A percentile compares a stretch with the other conserved stretches of the same genome.
phyloP scores from a whole-genome alignment of 2,329 filamentous ascomycete species.

The Alternaria arborescens region DNA sequence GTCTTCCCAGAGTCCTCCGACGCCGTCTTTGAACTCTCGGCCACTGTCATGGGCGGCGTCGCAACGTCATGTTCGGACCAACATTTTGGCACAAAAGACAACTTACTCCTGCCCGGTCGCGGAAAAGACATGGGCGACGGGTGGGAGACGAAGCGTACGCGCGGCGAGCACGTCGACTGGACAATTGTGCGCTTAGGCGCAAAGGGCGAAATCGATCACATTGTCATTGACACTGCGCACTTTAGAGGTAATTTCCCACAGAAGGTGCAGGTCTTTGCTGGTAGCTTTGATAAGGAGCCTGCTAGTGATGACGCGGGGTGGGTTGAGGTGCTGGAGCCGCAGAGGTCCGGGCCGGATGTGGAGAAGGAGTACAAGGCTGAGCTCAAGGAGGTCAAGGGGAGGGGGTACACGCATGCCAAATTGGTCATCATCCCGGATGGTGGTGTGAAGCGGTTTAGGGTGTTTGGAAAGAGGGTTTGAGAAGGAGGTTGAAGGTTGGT shows the following conservation, averaged over 20 bases:
- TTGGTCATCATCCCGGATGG: constrained; percentile 93
- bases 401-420: constrained; percentile 81
- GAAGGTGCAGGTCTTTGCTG: constrained; percentile 72
- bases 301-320: constrained; percentile 67
- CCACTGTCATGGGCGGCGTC: constrained; percentile 79
- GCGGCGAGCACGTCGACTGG: constrained; percentile 81
- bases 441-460: constrained; percentile 85
- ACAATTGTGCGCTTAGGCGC: constrained; percentile 77
- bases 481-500: not conserved
- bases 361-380: constrained; percentile 70
- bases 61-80: constrained; percentile 81
- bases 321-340: constrained; percentile 71
- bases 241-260: constrained; percentile 87
- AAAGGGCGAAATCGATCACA: constrained; percentile 68
- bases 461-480: constrained; percentile 67
- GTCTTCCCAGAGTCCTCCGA: constrained; percentile 74
- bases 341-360: constrained; percentile 74
- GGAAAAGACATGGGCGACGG: constrained; percentile 88
- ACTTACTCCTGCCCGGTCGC: constrained; percentile 78
- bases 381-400: constrained; percentile 61
- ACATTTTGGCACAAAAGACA: constrained; percentile 84
- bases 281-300: constrained; percentile 66
- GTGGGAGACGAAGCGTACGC: constrained; percentile 82
- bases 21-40: constrained; percentile 77
- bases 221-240: constrained; percentile 82